phyloP scores from a whole-genome alignment of 2,329 filamentous ascomycete species.

The Allantophomopsis lycopodina region DNA sequence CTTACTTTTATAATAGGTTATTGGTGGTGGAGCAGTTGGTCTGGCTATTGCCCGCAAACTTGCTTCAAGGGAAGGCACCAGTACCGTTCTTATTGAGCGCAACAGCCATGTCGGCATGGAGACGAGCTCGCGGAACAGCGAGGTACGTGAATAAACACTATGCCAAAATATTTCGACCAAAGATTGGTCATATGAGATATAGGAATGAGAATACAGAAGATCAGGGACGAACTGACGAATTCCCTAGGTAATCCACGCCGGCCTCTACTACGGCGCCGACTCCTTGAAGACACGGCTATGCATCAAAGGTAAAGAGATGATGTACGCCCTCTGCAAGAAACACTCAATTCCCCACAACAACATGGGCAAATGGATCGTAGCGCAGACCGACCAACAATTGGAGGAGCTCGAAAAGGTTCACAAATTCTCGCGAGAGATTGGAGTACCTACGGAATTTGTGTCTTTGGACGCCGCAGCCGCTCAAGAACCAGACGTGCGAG shows the following conservation, averaged over 20 bases:
- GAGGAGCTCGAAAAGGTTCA: slow-evolving; percentile 33
- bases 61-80: slow-evolving; percentile 41
- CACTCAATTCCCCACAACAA: slow-evolving; percentile 57
- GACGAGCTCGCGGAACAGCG: slow-evolving; percentile 59
- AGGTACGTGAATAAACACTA: slow-evolving; percentile 20
- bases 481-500: slow-evolving; percentile 64
- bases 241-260: slow-evolving; percentile 77
- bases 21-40: slow-evolving; percentile 57
- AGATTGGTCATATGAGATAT: too few relatives aligned
- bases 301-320: slow-evolving; percentile 57
- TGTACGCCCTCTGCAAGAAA: slow-evolving; percentile 65
- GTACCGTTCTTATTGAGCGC: slow-evolving; percentile 53
- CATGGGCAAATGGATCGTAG: slow-evolving; percentile 90
- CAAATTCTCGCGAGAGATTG: slow-evolving; percentile 25
- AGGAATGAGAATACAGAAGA: background rate
- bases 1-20: slow-evolving; percentile 9
- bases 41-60: slow-evolving; percentile 52
- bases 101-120: slow-evolving; percentile 53
- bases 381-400: slow-evolving; percentile 57
- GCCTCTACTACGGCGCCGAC: slow-evolving; percentile 64
- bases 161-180: too few relatives aligned
- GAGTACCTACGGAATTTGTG: slow-evolving; percentile 63
- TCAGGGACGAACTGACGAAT: background rate
- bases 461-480: slow-evolving; percentile 41
- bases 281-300: slow-evolving; percentile 79